Evolutionary conservation across 352 stramenopile species (phyloP).

Genomic region (Phytopythium mirpurense): DNA sequence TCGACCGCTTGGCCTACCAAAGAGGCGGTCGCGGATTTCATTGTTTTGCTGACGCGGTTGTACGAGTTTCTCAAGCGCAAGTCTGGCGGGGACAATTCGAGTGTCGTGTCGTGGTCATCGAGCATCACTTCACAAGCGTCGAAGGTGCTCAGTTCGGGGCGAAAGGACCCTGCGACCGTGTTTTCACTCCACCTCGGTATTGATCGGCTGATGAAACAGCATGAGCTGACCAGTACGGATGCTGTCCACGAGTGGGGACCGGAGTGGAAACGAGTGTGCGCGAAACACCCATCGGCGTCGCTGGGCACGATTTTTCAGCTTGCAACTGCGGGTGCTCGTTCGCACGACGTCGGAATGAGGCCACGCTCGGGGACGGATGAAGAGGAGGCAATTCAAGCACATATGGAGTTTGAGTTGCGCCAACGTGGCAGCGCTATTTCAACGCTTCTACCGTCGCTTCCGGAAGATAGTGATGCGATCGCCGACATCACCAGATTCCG

Average conservation of each 20-base stretch:
- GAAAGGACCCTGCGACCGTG: background rate
- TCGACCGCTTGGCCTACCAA: background rate
- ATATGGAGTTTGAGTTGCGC: background rate
- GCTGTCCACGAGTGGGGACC: background rate
- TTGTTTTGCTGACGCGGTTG: background rate
- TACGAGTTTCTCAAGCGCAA: background rate
- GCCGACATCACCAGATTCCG: background rate
- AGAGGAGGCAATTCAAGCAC: background rate
- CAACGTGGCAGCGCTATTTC: background rate
- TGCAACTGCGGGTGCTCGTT: background rate
- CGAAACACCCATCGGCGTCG: background rate
- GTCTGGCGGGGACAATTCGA: background rate
- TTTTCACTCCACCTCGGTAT: background rate
- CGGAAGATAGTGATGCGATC: background rate
- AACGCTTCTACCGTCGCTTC: background rate
- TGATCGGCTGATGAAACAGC: background rate
- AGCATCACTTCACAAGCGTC: background rate
- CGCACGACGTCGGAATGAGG: background rate
- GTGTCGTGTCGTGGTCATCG: background rate
- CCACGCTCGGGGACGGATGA: background rate
- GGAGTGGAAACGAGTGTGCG: background rate
- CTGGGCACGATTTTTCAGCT: background rate
- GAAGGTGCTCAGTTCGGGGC: background rate
- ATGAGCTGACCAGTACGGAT: background rate
- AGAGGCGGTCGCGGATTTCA: background rate